Conservation (phyloP, 2,329 filamentous ascomycete genomes). For the Xylariaceae sp. region DNA sequence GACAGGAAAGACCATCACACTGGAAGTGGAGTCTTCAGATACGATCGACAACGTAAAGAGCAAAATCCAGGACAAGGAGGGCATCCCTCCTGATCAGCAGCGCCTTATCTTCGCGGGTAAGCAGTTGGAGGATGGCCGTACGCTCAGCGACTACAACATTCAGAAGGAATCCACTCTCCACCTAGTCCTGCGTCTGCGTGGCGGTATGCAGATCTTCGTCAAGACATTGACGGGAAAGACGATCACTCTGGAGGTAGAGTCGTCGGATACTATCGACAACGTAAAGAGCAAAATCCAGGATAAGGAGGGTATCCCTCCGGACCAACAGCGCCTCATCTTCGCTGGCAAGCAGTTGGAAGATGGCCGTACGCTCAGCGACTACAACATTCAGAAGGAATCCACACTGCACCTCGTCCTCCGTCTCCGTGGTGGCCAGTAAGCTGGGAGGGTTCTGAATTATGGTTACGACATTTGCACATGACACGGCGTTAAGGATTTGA, state of each 20-base stretch:
- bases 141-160: slow-evolving; percentile 92
- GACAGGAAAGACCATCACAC: slow-evolving; percentile 89
- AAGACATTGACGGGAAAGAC: slow-evolving; percentile 68
- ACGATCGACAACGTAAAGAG: slow-evolving; percentile 93
- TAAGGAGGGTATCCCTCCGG: slow-evolving; percentile 66
- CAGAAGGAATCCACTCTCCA: slow-evolving; percentile 86
- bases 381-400: slow-evolving; percentile 80
- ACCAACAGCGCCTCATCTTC: slow-evolving; percentile 66
- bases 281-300: slow-evolving; percentile 68
- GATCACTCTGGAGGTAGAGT: slow-evolving; percentile 63
- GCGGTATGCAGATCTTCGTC: slow-evolving; percentile 73
- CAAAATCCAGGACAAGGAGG: slow-evolving; percentile 92
- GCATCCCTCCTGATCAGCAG: slow-evolving; percentile 91
- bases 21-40: slow-evolving; percentile 83
- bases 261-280: slow-evolving; percentile 64
- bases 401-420: slow-evolving; percentile 67
- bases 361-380: slow-evolving; percentile 75
- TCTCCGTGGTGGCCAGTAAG: slow-evolving; percentile 61
- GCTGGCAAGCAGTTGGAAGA: slow-evolving; percentile 69
- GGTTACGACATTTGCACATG: slow-evolving; percentile 23
- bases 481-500: slow-evolving; percentile 24
- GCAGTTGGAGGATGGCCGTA: slow-evolving; percentile 88
- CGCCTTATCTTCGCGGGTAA: slow-evolving; percentile 91
- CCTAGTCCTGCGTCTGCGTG: slow-evolving; percentile 73
- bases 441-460: too few species aligned